Base-by-base conservation (phyloP, 371 early-diverging fungal genomes). In the Rhizopus arrhizus region DNA sequence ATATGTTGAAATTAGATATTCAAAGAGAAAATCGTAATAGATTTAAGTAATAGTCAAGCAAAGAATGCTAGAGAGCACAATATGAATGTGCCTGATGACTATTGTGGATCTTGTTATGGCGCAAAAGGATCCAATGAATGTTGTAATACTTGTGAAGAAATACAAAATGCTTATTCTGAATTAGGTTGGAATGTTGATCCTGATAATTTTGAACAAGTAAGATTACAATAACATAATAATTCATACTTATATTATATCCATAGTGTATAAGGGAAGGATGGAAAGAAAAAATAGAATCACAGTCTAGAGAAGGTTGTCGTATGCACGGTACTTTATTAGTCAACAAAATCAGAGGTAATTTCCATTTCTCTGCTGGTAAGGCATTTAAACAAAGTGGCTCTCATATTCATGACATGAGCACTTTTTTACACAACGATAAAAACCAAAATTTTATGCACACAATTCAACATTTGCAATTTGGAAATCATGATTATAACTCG, bases 71-170 rank as follows among this genome's bases (percentile, higher is more conserved):
- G 59, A 46, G 12, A 43, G 34, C 50, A 58, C 45, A 45, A 43
- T n/a, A 53, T 46, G 4, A 41, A 31, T 9, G 42, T 59, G 31
- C 57, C 63, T 43, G 65, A 66, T 3, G 64, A 78, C 45, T 88
- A 94, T 65, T 96, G 97, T 73, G 96, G 98, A 4, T 71, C 80
- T 57, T 97, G 98, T 74, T 97, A 94, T 64, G 94, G 95, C 47
- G 95, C 88, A 10, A 70, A 72, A 29, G 87, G 88, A 0, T 34
- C 40, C 4, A 69, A 62, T 5, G 81, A 75, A 41, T 98, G 98
- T 78, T 97, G 98, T 74, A 95, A 96, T 71, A 91, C 95, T 0
- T 98, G 98, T 70, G 92, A 92, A 36, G 93, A 92, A 5, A 94
- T 98, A 28, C 82, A 85, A 48, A 75, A 83, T 53, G 94, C 95